Base-by-base conservation (phyloP, 2,329 filamentous ascomycete species). In the Neonectria coccinea region DNA sequence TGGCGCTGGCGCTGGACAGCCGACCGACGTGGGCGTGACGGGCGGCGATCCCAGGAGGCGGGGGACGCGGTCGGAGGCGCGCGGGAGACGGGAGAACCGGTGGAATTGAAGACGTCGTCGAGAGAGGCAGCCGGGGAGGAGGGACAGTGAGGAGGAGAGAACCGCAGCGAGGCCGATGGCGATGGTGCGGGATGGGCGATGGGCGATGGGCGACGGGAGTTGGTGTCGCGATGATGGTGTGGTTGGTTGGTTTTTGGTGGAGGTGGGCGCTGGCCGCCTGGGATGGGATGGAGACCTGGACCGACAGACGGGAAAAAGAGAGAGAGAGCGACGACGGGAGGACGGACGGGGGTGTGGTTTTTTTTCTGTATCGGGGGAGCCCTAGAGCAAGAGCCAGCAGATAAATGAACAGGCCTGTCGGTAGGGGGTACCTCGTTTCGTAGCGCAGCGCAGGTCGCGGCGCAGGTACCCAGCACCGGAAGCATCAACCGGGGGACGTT, bases 11-110 rank as follows among this genome's bases (percentile, higher is more conserved):
- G 71, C 70, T 72, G 69, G 71, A 73, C 70, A 70, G 74, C 75
- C 69, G 74, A 70, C 74, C 72, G 74, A 74, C 70, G 74, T 76
- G 71, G 75, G 70, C 72, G 75, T 74, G 72, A 72, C 74, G 70
- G 74, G 67, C 71, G 72, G 71, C 68, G 64, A 72, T 70, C 60
- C 72, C 65, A 72, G 66, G 66, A 70, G 54, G 68, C 70, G 70
- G 70, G 69, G 69, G 72, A 74, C 72, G 71, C 72, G 72, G 66
- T 74, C 61, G 67, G 66, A 70, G 65, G 66, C 70, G 70, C 64
- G 69, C 67, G 69, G 67, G 62, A 66, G 67, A 70, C 64, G 61
- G 67, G 69, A 64, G 64, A 67, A 62, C 58, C 64, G 62, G 61
- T 65, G 58, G 55, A 57, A 67, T 72, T 65, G 63, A 72, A 36